These are phyloP conservation scores for Neonothopanus nambi DNA, from an alignment of 1,284 basidiomycete genomes.

Conservation along the genomic window DNA sequence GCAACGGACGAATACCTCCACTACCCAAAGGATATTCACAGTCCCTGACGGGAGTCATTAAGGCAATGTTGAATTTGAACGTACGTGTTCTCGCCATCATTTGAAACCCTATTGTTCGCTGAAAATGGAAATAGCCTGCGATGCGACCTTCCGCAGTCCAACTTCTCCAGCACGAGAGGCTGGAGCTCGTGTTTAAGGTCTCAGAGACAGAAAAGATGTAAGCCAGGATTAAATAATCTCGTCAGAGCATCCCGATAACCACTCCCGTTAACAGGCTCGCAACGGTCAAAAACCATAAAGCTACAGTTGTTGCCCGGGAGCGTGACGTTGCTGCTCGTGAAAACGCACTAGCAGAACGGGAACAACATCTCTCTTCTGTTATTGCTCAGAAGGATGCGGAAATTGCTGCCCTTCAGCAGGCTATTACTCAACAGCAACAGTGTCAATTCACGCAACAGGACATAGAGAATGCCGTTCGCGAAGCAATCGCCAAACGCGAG, in stretches of 20 bases:
- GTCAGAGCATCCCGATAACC: background rate
- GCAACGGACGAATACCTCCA: slow-evolving; percentile 84
- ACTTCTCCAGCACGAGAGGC: slow-evolving; percentile 74
- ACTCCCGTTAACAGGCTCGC: slow-evolving; percentile 45
- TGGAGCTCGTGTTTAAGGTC: slow-evolving; percentile 73
- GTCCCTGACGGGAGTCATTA: slow-evolving; percentile 71
- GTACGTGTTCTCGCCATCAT: slow-evolving; percentile 42
- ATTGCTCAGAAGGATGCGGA: slow-evolving; percentile 62
- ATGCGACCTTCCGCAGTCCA: slow-evolving; percentile 82
- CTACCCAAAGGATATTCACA: slow-evolving; percentile 82
- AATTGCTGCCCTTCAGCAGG: slow-evolving; percentile 47
- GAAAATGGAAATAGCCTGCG: slow-evolving; percentile 55
- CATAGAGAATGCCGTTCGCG: slow-evolving; percentile 55
- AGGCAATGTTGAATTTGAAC: slow-evolving; percentile 85
- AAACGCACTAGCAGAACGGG: slow-evolving; percentile 51
- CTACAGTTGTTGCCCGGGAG: slow-evolving; percentile 57
- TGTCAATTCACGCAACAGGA: slow-evolving; percentile 38
- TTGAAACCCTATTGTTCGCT: slow-evolving; percentile 2
- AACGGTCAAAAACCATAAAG: slow-evolving; percentile 63
- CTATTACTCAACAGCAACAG: slow-evolving; percentile 37
- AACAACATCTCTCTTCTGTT: slow-evolving; percentile 46
- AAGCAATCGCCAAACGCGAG: slow-evolving; percentile 63
- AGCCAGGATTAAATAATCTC: background rate
- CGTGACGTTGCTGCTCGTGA: slow-evolving; percentile 68
- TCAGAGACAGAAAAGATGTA: slow-evolving; percentile 80